Evolutionary conservation across 1,139 yeast species (phyloP), one percentile per base, ranked within the genome.

Genomic region (Suhomyces kunorum): DNA sequence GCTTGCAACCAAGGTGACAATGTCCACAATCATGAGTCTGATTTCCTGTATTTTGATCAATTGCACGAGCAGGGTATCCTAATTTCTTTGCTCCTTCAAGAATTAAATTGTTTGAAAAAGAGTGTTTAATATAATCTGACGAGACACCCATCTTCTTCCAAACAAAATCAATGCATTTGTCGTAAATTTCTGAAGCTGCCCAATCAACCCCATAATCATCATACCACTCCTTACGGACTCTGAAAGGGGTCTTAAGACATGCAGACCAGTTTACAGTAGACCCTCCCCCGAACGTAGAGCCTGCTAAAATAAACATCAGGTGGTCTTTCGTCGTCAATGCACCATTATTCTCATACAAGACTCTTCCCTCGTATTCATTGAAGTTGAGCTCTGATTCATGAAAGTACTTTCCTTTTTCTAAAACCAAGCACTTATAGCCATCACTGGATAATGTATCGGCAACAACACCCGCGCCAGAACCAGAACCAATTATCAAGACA

Each of bases 211-310:
- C 79, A 40, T 58, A 63, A 19, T 71, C 65, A 38, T 71, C 69
- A 33, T 68, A 75, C 82, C 82, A 79, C 50, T 79, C 82, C 38
- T 70, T 64, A 40, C 84, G 69, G 5, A 79, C 78, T 43, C 66
- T 68, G 51, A 72, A 75, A 1, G 81, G 80, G 1, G 84, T 75
- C 40, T 64, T 69, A 43, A 79, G 54, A 47, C 77, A 67, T 8
- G 83, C 83, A n/a, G 78, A 71, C 84, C 84, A 79, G 56, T 79
- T 79, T 34, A 79, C 74, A 4, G 83, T 77, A 6, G 80, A 64
- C 4, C 83, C 84, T 8, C 84, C 84, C 7, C 84, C 84, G 46
- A 79, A 73, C 1, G 79, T 76, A 1, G 80, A 51, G 2, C 83
- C 84, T 0, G 83, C 81, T 37, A 78, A 56, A 3, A 77, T 48